These are phyloP conservation scores for Aspergillus sp. DNA, from an alignment of 2,329 filamentous ascomycete species.

Conservation along the genomic window DNA sequence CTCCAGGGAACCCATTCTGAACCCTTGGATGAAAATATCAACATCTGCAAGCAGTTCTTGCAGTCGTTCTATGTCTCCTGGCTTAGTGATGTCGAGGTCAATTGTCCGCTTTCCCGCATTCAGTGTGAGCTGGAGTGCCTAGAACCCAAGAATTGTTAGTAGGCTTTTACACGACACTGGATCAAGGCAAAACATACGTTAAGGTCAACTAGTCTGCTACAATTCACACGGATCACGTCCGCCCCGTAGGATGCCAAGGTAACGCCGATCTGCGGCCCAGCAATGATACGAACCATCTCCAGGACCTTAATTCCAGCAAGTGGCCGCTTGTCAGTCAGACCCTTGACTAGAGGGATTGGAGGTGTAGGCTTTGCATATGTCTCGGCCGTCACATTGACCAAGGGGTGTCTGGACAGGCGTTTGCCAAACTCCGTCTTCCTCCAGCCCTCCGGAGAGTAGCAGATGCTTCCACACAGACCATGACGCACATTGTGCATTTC, in stretches of 20 bases:
- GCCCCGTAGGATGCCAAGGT: constrained; percentile 50
- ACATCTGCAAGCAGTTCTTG: constrained; percentile 49
- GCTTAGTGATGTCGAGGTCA: constrained; percentile 50
- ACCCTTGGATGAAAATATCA: constrained; percentile 58
- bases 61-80: constrained; percentile 42
- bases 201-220: constrained; percentile 41
- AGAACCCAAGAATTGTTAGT: neutral
- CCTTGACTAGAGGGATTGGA: constrained; percentile 28
- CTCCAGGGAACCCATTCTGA: constrained; percentile 46
- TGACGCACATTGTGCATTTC: constrained; percentile 46
- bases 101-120: constrained; percentile 18
- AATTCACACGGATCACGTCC: constrained; percentile 51
- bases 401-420: constrained; percentile 43
- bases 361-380: constrained; percentile 39
- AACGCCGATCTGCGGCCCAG: constrained; percentile 47
- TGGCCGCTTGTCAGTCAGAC: constrained; percentile 17
- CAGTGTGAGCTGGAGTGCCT: constrained; percentile 9
- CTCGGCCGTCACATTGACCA: constrained; percentile 45
- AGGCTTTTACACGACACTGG: too few species aligned
- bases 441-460: constrained; percentile 50
- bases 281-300: constrained; percentile 43
- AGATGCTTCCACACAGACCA: constrained; percentile 49
- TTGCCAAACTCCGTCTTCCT: constrained; percentile 49
- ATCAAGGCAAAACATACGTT: constrained; percentile 22
- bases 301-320: constrained; percentile 54